Percentiles rank a stretch among this genome's conserved stretches.
Conservation (phyloP, 371 early-diverging fungal genomes). For the Chytridiales sp. region DNA sequence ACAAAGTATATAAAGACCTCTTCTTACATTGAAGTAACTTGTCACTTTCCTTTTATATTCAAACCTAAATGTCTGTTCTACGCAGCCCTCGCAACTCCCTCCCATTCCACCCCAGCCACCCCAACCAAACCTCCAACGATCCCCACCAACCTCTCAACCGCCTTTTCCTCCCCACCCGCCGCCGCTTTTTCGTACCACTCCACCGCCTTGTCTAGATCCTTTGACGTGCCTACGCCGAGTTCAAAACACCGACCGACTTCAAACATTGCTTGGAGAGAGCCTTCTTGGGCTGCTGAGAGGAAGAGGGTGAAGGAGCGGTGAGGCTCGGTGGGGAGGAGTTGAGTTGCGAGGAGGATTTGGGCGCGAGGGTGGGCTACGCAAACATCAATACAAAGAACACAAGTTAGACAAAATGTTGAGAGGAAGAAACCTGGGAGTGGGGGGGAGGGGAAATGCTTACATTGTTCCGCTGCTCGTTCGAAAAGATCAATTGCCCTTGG, state of each 20-base stretch:
- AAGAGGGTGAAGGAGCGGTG: no score
- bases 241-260: slow-evolving; percentile 47
- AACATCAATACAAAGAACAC: neutral
- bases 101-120: slow-evolving; percentile 17
- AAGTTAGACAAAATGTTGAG: neutral
- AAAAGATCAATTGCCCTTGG: slow-evolving; percentile 42
- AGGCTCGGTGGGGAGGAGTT: no score
- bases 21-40: no score
- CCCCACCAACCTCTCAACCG: slow-evolving; percentile 39
- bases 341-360: no score
- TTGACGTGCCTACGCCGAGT: slow-evolving; percentile 42
- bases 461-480: slow-evolving; percentile 41
- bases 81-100: no score
- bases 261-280: slow-evolving; percentile 47
- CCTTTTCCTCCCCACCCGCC: slow-evolving; percentile 37
- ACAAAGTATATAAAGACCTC: no score
- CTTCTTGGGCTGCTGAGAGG: no score
- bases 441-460: neutral
- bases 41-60: no score
- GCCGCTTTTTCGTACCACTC: slow-evolving; percentile 55
- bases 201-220: slow-evolving; percentile 37
- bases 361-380: neutral
- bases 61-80: no score
- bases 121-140: slow-evolving; percentile 35
- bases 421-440: neutral